Percentiles rank a stretch among this genome's conserved stretches.
phyloP scores from a whole-genome alignment of 116 monocot genomes.

The Trichopus zeylanicus region DNA sequence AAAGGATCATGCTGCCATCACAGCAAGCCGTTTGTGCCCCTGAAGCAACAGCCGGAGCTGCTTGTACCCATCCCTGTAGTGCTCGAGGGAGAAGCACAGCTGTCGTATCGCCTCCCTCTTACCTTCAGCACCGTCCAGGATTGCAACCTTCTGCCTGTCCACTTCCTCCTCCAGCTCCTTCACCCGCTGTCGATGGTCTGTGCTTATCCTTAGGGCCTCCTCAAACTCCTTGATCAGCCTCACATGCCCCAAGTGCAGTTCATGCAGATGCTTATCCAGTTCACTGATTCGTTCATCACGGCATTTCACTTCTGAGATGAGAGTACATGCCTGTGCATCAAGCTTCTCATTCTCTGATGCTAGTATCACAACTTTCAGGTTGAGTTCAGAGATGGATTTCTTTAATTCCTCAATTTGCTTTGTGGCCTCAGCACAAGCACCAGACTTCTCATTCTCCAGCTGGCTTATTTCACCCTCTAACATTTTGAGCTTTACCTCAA shows the following conservation, averaged over 20 bases:
- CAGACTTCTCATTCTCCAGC: conserved; percentile 27
- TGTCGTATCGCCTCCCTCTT: conserved; percentile 96
- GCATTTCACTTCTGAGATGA: conserved; percentile 8
- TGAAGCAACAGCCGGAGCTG: conserved; percentile 45
- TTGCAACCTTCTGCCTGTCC: conserved; percentile 41
- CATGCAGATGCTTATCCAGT: conserved; percentile 27
- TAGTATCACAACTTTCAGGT: conserved; percentile 14
- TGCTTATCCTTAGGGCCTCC: conserved; percentile 8
- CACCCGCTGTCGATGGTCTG: conserved; percentile 17
- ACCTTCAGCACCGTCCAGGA: conserved; percentile 64
- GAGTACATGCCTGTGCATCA: conserved; percentile 4
- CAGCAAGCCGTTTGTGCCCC: conserved; percentile 28
- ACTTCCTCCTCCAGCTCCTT: conserved; percentile 58
- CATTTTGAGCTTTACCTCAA: conserved; percentile 15
- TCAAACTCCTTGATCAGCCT: conserved; percentile 37
- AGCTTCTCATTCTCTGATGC: conserved; percentile 30
- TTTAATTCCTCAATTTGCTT: conserved; percentile 21
- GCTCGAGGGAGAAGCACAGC: conserved; percentile 83
- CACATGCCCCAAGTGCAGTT: conserved; percentile 41
- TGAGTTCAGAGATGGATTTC: conserved; percentile 16
- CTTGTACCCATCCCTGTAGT: conserved; percentile 67
- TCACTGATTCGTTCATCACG: conserved; percentile 13
- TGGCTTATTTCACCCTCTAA: conserved; percentile 20
- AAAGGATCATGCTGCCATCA: conserved; percentile 21
- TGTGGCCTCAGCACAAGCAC: conserved; percentile 5